Conservation (phyloP, 345 rosid genomes). For the Salix exigua region DNA sequence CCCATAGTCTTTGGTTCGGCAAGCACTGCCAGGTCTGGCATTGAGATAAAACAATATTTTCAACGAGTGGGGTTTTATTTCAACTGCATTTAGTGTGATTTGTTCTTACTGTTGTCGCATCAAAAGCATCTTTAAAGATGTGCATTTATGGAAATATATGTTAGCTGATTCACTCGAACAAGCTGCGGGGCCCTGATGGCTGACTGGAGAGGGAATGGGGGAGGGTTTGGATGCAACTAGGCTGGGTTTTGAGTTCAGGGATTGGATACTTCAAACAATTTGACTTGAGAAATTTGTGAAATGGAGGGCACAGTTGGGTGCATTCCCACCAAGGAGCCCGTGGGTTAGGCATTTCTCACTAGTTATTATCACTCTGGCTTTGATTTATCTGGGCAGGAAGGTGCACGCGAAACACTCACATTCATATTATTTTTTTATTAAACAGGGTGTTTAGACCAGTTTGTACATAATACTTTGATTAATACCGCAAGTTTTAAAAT, state of each 20-base stretch:
- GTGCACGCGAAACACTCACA: background rate
- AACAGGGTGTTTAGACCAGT: too few relatives aligned
- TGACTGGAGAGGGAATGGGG: background rate
- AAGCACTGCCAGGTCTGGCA: constrained; percentile 26
- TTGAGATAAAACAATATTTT: constrained; percentile 7
- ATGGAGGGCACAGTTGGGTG: constrained; percentile 29
- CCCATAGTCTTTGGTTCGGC: constrained; percentile 13
- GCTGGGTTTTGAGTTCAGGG: background rate
- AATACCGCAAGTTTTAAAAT: fast-evolving
- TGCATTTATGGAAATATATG: constrained; percentile 1
- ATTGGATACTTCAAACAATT: constrained; percentile 9
- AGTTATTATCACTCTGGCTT: constrained; percentile 4
- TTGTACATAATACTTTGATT: fast-evolving
- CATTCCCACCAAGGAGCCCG: constrained; percentile 27
- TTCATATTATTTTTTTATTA: too few relatives aligned
- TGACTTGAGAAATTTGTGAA: constrained; percentile 5
- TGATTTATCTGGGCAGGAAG: constrained; percentile 9
- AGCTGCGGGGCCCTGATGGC: constrained; percentile 1
- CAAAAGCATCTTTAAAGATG: background rate
- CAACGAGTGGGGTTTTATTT: constrained; percentile 6
- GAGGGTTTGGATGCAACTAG: background rate
- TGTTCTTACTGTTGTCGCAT: background rate
- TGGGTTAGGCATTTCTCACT: constrained; percentile 22
- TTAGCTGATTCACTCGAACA: background rate
- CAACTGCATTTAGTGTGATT: too few relatives aligned